Base-by-base conservation (phyloP, 495 filamentous ascomycete genomes). In the Tuber microsphaerosporum region DNA sequence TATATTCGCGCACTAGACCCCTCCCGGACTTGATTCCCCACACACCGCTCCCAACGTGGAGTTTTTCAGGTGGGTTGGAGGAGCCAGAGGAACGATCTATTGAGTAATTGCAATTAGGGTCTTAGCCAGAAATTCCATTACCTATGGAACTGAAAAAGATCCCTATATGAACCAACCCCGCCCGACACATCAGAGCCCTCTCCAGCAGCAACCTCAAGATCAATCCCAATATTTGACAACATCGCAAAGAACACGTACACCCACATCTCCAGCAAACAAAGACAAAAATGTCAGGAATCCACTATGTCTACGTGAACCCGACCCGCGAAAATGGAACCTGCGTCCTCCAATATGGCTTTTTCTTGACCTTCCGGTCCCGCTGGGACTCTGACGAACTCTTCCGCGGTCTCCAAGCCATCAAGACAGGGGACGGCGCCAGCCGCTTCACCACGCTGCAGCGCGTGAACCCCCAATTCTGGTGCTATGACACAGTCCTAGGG, bases 331-430 rank as follows among this genome's bases (percentile, higher is more conserved):
- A 12, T 44, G 26, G 71, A 14, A 37, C 34, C 34, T 2, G 34
- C 34, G 34, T 1, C 1, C 1, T 2, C 34, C 34, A 37, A 37
- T 37, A 37, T 37, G 34, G 76, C 2, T 1, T 26, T 1, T 8
- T 77, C 31, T 16, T 78, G 20, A 42, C 41, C 26, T 74, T 72
- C 37, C 34, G 43, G 20, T 78, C 77, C 2, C 75, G 77, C 31
- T 77, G 68, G 37, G 75, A 22, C 7, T 75, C 77, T 44, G 77
- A 78, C 42, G 77, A 78, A 26, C 31, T 77, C 1, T 78, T 77
- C 31, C 77, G 77, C 16, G 71, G 26, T 2, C 31, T 78, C 4
- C 48, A 77, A 37, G 22, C 20, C 1, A 39, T 44, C 22, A 41
- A 9, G 6, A 14, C 3, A 17, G 0, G 20, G 12, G n/a, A 31